Evolutionary conservation across 176 grass and related monocot species (phyloP).

Genomic region (Aegilops tauschii): DNA sequence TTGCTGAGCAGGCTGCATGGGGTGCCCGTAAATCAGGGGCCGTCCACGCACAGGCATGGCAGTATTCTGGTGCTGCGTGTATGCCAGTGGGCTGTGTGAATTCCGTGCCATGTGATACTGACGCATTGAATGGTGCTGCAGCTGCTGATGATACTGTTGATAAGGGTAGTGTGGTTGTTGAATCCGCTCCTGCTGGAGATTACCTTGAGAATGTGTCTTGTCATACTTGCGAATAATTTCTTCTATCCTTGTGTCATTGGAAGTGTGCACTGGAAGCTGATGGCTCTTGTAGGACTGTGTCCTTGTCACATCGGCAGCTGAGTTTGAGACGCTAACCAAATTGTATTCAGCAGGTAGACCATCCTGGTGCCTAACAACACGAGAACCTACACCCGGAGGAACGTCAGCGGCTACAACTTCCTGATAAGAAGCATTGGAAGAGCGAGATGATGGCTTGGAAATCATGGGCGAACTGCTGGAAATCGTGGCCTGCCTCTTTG

Average conservation of each 20-base stretch:
- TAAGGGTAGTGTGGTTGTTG: neutral
- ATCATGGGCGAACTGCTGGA: constrained; percentile 18
- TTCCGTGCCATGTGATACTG: neutral
- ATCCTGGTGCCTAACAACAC: constrained; percentile 43
- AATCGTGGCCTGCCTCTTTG: constrained; percentile 31
- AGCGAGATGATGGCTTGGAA: neutral
- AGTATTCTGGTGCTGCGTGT: neutral
- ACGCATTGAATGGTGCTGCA: neutral
- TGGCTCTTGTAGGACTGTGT: no score
- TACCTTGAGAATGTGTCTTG: neutral
- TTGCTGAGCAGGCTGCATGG: neutral
- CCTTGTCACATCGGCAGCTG: neutral
- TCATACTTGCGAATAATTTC: constrained; percentile 50
- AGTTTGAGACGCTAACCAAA: constrained; percentile 31
- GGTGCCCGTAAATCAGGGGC: neutral
- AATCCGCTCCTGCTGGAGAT: no score
- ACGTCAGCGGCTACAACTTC: constrained; percentile 44
- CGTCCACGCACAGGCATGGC: neutral
- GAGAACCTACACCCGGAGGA: constrained; percentile 43
- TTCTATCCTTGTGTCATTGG: neutral
- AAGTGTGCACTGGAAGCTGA: no score
- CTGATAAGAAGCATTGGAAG: constrained; percentile 2
- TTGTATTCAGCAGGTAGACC: constrained; percentile 56
- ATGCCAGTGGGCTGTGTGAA: no score
- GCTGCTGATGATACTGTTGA: neutral